Percentiles rank a stretch among this genome's conserved stretches.
Conservation (phyloP, 306 rosid genomes). For the Malus asiatica region DNA sequence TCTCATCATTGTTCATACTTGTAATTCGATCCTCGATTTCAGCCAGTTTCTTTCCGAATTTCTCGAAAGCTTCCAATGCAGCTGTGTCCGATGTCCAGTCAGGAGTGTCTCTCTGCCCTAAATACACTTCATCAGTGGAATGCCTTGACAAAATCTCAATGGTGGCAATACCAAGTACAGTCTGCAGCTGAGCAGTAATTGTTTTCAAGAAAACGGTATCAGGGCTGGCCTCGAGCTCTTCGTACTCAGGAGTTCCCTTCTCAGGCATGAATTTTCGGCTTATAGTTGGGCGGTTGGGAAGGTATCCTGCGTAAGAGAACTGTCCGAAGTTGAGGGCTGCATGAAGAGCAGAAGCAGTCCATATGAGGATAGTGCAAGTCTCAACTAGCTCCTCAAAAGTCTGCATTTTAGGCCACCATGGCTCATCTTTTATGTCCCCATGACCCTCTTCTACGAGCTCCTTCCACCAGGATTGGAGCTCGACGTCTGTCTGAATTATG, state of each 20-base stretch:
- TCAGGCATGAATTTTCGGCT: neutral
- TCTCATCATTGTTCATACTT: neutral
- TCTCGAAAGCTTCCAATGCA: neutral
- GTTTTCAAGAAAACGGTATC: neutral
- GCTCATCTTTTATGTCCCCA: neutral
- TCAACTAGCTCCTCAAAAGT: neutral
- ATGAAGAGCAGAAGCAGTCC: neutral
- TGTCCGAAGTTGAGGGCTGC: neutral
- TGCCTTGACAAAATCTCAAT: neutral
- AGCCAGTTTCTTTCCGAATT: neutral
- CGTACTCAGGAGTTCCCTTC: neutral
- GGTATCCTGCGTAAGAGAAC: neutral
- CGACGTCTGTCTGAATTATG: neutral
- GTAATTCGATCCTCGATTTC: neutral
- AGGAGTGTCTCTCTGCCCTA: neutral
- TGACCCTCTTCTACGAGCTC: neutral
- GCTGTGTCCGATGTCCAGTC: neutral
- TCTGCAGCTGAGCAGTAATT: neutral
- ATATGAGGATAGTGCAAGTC: neutral
- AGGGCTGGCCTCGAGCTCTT: neutral
- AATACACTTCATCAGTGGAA: neutral
- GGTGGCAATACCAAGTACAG: neutral
- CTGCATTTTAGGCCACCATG: neutral
- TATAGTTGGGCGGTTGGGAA: neutral
- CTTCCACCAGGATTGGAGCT: neutral